Evolutionary conservation across 768 basidiomycete genomes (phyloP).

Genomic region (Naematelia aurantialba): DNA sequence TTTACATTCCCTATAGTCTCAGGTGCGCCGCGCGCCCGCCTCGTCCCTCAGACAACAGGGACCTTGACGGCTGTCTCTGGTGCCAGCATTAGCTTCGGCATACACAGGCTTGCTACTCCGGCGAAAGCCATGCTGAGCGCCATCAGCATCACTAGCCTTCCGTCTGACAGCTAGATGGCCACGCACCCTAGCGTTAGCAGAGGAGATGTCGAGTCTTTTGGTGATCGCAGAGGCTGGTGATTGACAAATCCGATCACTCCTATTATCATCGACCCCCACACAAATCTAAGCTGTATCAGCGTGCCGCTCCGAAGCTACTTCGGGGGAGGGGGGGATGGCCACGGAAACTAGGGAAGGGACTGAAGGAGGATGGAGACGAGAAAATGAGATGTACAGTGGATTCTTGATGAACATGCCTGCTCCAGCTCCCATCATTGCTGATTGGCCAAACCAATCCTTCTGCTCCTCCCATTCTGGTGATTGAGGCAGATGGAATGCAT

Average conservation of each 20-base stretch:
- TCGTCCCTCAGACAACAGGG: neutral
- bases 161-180: neutral
- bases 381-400: conserved; percentile 31
- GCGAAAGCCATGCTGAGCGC: conserved; percentile 27
- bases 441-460: conserved; percentile 28
- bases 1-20: no score
- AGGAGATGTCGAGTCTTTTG: conserved; percentile 34
- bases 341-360: neutral
- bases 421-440: conserved; percentile 40
- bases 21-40: no score
- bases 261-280: conserved; percentile 32
- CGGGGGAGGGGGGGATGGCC: neutral
- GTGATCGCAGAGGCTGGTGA: conserved; percentile 28
- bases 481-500: conserved; percentile 32
- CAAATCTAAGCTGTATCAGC: conserved; percentile 27
- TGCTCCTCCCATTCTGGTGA: conserved; percentile 36
- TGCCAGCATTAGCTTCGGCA: conserved; percentile 31
- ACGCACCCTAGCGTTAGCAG: conserved; percentile 34
- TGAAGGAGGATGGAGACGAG: neutral
- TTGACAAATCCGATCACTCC: conserved; percentile 29
- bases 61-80: conserved; percentile 13
- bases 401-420: conserved; percentile 46
- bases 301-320: neutral
- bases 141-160: neutral
- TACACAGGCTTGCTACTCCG: conserved; percentile 29